phyloP scores from a whole-genome alignment of 192 early-diverging fungal genomes.

The Umbelopsis isabellina region DNA sequence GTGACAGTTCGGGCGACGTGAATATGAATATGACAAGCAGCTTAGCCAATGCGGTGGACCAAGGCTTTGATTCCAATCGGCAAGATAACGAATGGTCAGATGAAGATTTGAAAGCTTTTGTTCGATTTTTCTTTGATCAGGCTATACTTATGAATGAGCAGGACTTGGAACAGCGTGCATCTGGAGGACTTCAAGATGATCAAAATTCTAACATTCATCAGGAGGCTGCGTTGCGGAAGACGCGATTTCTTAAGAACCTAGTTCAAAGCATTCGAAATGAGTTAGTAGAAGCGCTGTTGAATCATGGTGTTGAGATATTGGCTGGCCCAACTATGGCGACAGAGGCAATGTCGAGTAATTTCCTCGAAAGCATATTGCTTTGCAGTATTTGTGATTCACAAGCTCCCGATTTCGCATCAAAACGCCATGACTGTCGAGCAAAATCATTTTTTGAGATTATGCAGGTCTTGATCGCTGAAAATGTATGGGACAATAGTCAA shows the following conservation, averaged over 20 bases:
- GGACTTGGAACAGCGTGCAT: slow-evolving; percentile 9
- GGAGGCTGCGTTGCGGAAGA: neutral
- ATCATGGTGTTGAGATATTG: slow-evolving; percentile 30
- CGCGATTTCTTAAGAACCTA: slow-evolving; percentile 38
- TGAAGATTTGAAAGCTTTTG: slow-evolving; percentile 39
- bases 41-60: neutral
- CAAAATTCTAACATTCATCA: neutral
- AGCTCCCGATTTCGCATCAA: slow-evolving; percentile 26
- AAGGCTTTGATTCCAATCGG: slow-evolving; percentile 6
- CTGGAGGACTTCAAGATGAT: neutral
- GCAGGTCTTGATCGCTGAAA: slow-evolving; percentile 48
- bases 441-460: slow-evolving; percentile 46
- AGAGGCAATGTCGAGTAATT: neutral
- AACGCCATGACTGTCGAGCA: slow-evolving; percentile 25
- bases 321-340: slow-evolving; percentile 20
- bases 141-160: slow-evolving; percentile 28
- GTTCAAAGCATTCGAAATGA: slow-evolving; percentile 36
- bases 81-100: slow-evolving; percentile 16
- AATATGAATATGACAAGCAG: slow-evolving; percentile 9
- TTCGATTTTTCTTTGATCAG: slow-evolving; percentile 36
- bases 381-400: slow-evolving; percentile 17
- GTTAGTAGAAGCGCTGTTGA: slow-evolving; percentile 29
- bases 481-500: slow-evolving; percentile 41
- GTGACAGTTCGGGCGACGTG: slow-evolving; percentile 26
- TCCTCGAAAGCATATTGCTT: slow-evolving; percentile 6